Percentiles rank a stretch among this genome's conserved stretches.
phyloP scores from a whole-genome alignment of 2,329 filamentous ascomycete species.

The Pseudogymnoascus sp. region DNA sequence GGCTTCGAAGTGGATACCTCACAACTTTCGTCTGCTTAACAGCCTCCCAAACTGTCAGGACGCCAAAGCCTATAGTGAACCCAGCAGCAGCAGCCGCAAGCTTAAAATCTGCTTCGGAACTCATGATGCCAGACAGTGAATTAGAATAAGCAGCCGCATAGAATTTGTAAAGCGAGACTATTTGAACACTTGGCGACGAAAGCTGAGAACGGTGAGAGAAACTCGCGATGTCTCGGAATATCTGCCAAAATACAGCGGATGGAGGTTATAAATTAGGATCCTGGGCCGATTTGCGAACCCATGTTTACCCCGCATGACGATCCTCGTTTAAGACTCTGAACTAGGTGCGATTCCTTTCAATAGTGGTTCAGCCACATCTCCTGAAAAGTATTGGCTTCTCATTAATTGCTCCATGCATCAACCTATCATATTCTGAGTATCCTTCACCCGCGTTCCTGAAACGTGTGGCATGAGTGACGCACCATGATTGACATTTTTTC shows the following conservation, averaged over 20 bases:
- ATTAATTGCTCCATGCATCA: neutral
- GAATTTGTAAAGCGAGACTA: neutral
- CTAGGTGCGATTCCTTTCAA: neutral
- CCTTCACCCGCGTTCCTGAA: neutral
- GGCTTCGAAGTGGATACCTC: constrained; percentile 20
- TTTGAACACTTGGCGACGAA: neutral
- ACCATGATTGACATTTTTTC: neutral
- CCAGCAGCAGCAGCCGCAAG: constrained; percentile 29
- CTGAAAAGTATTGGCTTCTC: neutral
- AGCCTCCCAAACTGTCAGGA: constrained; percentile 29
- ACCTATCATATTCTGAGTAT: neutral
- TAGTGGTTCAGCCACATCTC: neutral
- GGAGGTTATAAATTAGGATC: neutral
- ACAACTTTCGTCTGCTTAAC: constrained; percentile 26
- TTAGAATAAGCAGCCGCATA: neutral
- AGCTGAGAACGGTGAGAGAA: neutral
- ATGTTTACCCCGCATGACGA: neutral
- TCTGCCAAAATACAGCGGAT: neutral
- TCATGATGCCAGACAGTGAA: neutral
- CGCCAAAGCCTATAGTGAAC: constrained; percentile 27
- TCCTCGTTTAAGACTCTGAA: neutral
- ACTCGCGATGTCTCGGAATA: neutral
- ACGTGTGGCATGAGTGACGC: neutral
- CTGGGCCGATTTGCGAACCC: neutral
- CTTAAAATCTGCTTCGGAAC: constrained; percentile 11